phyloP scores from a whole-genome alignment of 2,329 filamentous ascomycete genomes.

The Ceratocystis albifundus region DNA sequence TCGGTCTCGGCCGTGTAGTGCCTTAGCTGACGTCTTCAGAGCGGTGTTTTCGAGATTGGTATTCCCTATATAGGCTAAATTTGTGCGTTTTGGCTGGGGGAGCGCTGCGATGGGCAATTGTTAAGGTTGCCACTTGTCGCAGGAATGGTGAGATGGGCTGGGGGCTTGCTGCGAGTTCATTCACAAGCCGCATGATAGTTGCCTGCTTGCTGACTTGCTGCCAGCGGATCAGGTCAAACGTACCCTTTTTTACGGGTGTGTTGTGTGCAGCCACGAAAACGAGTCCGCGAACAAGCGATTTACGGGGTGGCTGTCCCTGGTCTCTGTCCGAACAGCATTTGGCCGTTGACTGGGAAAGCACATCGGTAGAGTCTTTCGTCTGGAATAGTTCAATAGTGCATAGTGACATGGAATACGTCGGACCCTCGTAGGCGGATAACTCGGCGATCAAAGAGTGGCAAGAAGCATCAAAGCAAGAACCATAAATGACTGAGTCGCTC shows the following conservation, averaged over 20 bases:
- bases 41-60: no score
- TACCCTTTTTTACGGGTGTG: slow-evolving; percentile 7
- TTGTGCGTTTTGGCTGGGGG: no score
- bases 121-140: neutral
- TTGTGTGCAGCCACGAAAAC: slow-evolving; percentile 17
- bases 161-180: neutral
- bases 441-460: neutral
- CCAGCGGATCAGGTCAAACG: slow-evolving; percentile 15
- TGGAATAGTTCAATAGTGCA: slow-evolving; percentile 11
- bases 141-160: neutral
- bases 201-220: slow-evolving; percentile 19
- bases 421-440: slow-evolving; percentile 15
- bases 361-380: neutral
- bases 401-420: slow-evolving; percentile 13
- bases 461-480: slow-evolving; percentile 5
- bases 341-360: neutral
- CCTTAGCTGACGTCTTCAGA: no score
- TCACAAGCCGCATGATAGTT: slow-evolving; percentile 9
- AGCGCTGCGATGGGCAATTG: neutral
- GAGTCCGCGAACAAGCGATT: neutral
- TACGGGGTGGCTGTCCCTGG: neutral
- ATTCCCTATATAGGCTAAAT: no score
- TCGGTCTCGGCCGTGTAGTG: no score
- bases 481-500: neutral
- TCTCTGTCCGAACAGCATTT: neutral